Percentiles rank a stretch among this genome's conserved stretches.
These are phyloP conservation scores for Schoenoplectus triqueter DNA, from an alignment of 202 grass and related monocot species.

Conservation along the genomic window DNA sequence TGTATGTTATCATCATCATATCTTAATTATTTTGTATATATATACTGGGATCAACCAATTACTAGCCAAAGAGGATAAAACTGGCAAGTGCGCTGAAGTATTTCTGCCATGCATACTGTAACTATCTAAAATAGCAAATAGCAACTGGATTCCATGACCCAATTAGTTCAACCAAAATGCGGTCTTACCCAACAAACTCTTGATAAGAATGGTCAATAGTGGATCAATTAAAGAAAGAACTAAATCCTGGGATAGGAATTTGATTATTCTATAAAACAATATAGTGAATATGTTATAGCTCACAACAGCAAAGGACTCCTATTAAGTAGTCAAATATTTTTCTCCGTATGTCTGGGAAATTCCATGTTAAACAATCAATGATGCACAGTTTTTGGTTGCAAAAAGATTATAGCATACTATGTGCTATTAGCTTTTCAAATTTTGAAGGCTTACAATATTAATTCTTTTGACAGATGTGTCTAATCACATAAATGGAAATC, in stretches of 20 bases:
- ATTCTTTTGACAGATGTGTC: constrained; percentile 31
- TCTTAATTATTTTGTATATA: neutral
- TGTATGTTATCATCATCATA: neutral
- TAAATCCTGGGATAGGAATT: neutral
- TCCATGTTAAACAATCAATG: neutral
- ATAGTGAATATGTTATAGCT: neutral
- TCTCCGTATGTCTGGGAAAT: neutral
- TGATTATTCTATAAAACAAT: neutral
- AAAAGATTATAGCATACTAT: constrained; percentile 13
- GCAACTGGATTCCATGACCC: neutral
- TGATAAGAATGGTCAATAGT: neutral
- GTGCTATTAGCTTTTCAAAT: neutral
- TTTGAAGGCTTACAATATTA: neutral
- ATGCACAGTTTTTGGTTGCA: constrained; percentile 15
- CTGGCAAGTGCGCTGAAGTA: neutral
- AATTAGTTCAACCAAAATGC: neutral
- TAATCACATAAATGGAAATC: constrained; percentile 16
- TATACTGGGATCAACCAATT: constrained; percentile 4
- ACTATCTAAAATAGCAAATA: neutral
- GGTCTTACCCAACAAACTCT: neutral
- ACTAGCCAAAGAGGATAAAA: neutral
- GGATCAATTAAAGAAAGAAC: neutral
- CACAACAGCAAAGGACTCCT: neutral
- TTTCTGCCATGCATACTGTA: neutral
- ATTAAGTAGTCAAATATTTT: neutral